Base-by-base conservation (phyloP, 208 protist genomes). In the Leishmania tropica region DNA sequence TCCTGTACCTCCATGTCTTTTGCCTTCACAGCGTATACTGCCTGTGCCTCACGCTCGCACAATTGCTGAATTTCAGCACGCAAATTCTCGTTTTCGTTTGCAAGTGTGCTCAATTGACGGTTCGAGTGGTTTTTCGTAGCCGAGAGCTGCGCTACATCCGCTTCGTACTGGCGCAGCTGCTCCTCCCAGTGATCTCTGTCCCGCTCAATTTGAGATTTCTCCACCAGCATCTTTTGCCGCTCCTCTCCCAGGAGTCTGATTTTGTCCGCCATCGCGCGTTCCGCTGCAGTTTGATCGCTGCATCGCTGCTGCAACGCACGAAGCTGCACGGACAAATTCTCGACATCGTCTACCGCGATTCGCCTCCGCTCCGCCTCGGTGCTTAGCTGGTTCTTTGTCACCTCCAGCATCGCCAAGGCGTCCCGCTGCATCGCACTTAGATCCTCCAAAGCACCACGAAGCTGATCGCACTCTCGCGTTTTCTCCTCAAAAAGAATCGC, bases 1-100 rank as follows among this genome's bases (percentile, higher is more conserved):
- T 95, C 93, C 54, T 91, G 89, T 28, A 95, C 64, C 75, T 97
- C 94, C 17, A 78, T 84, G 74, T 97, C 92, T 62, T 95, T 97
- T 3, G 90, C 90, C 58, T 93, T 94, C 11, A 95, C 65, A 17
- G 90, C 85, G 76, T 94, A 96, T 11, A 81, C 53, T 35, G 93
- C 78, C 42, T 95, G 91, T 0, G 88, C 74, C 60, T 96, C 91
- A 15, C 87, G 83, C 48, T 89, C 83, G 13, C 84, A 79, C 35
- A 94, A 58, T 40, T 75, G 79, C 77, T 93, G 90, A 65, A 96
- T 42, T 77, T 97, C 92, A 5, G 67, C 83, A 19, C 85, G 82
- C 48, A 96, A 72, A 70, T 88, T 92, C 75, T 96, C 92, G 71
- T 93, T 96, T 83, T 96, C 92, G 73, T 84, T 86, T 42, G 91